Conservation (phyloP, 176 grass and related monocot genomes). For the Avena insularis region DNA sequence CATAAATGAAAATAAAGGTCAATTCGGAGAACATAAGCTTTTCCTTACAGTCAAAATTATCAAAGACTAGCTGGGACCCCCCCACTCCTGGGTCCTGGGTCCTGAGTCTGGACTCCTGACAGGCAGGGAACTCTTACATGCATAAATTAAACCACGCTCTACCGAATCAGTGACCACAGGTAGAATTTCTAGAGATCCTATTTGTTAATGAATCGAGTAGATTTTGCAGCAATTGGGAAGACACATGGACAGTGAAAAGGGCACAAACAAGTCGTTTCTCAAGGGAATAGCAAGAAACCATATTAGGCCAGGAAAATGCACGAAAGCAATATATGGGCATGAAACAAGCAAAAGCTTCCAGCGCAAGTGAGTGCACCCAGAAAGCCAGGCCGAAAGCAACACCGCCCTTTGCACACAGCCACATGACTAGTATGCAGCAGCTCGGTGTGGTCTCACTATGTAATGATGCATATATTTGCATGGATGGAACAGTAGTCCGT, state of each 20-base stretch:
- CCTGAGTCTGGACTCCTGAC: not conserved
- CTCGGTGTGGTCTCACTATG: not conserved
- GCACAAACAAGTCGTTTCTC: not conserved
- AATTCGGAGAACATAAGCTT: not conserved
- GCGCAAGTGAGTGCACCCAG: not conserved
- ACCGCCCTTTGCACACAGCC: conserved; percentile 4
- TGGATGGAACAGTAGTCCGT: conserved; percentile 39
- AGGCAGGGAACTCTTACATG: not conserved
- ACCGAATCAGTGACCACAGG: no score
- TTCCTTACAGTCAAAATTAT: not conserved
- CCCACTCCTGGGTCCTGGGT: no score
- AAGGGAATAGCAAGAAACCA: not conserved
- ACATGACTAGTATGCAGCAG: conserved; percentile 11
- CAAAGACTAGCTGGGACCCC: not conserved
- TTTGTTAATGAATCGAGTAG: no score
- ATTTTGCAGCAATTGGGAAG: not conserved
- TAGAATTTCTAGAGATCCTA: no score
- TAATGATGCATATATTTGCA: conserved; percentile 22
- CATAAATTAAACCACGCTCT: not conserved
- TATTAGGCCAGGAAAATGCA: not conserved
- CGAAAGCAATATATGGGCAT: not conserved
- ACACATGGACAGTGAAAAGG: not conserved
- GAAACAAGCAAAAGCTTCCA: not conserved
- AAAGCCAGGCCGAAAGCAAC: conserved; percentile 40
- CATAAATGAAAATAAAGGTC: not conserved